Conservation (phyloP, 441 rosid species). For the Francoa sonchifolia region DNA sequence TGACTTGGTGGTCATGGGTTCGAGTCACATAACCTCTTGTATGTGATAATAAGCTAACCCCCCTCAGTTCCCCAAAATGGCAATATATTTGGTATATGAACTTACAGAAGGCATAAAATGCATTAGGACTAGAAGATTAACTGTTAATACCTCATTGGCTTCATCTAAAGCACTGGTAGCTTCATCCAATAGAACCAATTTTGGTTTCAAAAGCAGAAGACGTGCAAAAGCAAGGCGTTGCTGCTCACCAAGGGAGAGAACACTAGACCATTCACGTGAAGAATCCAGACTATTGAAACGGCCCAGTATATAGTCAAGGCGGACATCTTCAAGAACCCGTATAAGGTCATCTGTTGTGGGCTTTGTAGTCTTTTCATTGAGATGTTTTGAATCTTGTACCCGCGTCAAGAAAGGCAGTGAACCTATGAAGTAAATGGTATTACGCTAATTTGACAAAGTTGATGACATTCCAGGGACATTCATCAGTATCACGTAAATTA, state of each 20-base stretch:
- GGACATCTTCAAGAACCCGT: slow-evolving; percentile 53
- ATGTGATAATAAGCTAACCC: too few relatives aligned
- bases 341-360: slow-evolving; percentile 62
- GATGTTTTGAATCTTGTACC: slow-evolving; percentile 14
- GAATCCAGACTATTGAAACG: slow-evolving; percentile 67
- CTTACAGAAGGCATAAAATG: background rate
- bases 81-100: background rate
- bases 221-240: slow-evolving; percentile 96
- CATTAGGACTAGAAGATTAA: background rate
- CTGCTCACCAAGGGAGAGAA: slow-evolving; percentile 94
- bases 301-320: slow-evolving; percentile 52
- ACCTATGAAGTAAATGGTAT: slow-evolving; percentile 24
- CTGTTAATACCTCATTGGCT: slow-evolving; percentile 59
- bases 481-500: too few relatives aligned
- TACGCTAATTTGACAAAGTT: background rate
- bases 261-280: slow-evolving; percentile 76
- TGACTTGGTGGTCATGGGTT: too few relatives aligned
- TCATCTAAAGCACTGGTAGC: slow-evolving; percentile 93
- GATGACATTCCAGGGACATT: too few relatives aligned
- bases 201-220: slow-evolving; percentile 66
- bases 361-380: slow-evolving; percentile 20
- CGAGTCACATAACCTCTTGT: too few relatives aligned
- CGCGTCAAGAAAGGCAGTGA: slow-evolving; percentile 32
- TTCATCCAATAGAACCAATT: slow-evolving; percentile 73
- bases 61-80: too few relatives aligned